Base-by-base conservation (phyloP, 768 basidiomycete species). In the Pleurotus eryngii region DNA sequence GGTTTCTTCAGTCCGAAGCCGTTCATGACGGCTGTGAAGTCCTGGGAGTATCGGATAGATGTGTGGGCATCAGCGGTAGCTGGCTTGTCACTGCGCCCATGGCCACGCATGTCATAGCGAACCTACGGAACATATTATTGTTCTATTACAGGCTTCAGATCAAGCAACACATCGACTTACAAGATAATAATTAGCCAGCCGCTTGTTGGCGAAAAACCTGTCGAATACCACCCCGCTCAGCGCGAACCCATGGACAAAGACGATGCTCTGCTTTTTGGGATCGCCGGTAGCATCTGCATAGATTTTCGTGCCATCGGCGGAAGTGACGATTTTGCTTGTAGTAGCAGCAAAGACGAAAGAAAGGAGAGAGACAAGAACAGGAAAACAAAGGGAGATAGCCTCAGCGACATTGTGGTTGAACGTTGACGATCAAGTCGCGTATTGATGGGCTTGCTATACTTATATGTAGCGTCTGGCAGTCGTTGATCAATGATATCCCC, bases 301-400 rank as follows among this genome's bases (percentile, higher is more conserved):
- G 38, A 77, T 68, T 37, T 57, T 59, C 11, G 72, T 72, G 14
- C 74, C 74, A 56, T 76, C 76, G 14, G 65, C 59, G 11, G 74
- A 64, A 7, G 47, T 50, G 46, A 57, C 37, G 40, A 22, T 45
- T 9, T 45, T 45, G 9, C n/a, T 45, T 17, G 42, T 45, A 45
- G 42, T n/a, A 7, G n/a, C n/a, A 9, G 30, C 14, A n/a, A 2
- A 15, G 24, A 12, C 39, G 4, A 20, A 54, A 24, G 39, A 30
- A 58, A 53, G 43, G 46, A 48, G 15, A 48, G 15, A 42, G 57
- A 45, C 66, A 69, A 45, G 71, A 65, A 9, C 59, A 45, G 24
- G 63, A 58, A n/a, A 66, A 57, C 39, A 69, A 61, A 24, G 56
- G 51, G 26, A 57, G 35, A 57, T 76, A 70, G 7, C 30, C 30